These are phyloP conservation scores for Alnus rubra DNA, from an alignment of 306 rosid species.

Conservation along the genomic window DNA sequence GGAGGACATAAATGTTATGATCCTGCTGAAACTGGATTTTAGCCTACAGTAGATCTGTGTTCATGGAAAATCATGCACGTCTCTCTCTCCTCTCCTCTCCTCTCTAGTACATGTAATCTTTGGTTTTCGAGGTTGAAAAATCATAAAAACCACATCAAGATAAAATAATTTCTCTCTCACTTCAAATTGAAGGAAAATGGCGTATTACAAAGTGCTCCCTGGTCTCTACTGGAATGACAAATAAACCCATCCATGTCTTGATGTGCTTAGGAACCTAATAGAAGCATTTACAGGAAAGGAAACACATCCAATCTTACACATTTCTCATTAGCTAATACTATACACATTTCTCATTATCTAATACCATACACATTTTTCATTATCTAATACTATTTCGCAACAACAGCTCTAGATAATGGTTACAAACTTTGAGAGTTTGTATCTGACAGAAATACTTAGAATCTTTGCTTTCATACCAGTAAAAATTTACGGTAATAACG, in stretches of 20 bases:
- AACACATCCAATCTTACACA: background rate
- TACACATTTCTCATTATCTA: too few species aligned
- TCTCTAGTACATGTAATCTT: background rate
- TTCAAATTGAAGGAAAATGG: background rate
- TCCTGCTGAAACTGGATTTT: background rate
- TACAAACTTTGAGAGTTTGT: background rate
- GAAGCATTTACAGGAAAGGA: background rate
- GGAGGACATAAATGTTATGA: background rate
- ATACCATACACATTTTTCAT: too few species aligned
- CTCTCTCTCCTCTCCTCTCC: background rate
- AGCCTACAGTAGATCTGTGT: background rate
- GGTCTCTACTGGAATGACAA: background rate
- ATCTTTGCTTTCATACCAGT: background rate
- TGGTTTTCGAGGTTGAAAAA: background rate
- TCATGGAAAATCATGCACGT: background rate
- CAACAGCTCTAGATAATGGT: background rate
- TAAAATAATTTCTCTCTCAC: background rate
- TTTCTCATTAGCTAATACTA: too few species aligned
- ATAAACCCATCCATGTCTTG: background rate
- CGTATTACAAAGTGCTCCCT: background rate
- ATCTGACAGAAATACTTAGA: background rate
- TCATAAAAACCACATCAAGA: background rate
- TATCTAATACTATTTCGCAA: background rate
- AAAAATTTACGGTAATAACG: background rate
- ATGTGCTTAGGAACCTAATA: background rate